Base-by-base conservation (phyloP, 768 basidiomycete genomes). In the Erythrobasidium yunnanense region DNA sequence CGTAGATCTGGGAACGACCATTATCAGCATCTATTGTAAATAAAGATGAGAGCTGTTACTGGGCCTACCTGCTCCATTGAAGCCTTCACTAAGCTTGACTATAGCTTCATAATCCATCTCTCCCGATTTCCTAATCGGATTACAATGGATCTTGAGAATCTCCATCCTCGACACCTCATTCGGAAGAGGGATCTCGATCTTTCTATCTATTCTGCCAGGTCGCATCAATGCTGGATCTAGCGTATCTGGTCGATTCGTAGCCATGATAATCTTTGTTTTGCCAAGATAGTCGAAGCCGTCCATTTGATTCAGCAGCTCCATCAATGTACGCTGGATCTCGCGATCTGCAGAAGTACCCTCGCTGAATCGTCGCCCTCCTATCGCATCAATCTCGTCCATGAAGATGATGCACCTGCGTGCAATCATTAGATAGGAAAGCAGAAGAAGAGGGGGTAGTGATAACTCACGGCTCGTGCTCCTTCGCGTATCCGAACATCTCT, bases 281-380 rank as follows among this genome's bases (percentile, higher is more conserved):
- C 95, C 95, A 29, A 99, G 80, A 17, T 93, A 90, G 77, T 97
- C 95, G 78, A 99, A 99, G 23, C 95, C 95, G 75, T 99, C 95
- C 90, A 99, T 95, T 78, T 97, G 93, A 74, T 97, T 97, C 32
- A 99, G 82, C 25, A 99, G 81, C 90, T 99, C 95, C 95, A 99
- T 99, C 38, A 99, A 78, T 22, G 95, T 99, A 70, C 95, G 82
- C 77, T 99, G 95, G 69, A 99, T 97, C 79, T 99, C 95, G 73
- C 95, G 85, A 78, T 99, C 95, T 13, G 95, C 93, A 76, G 87
- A 89, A 2, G 93, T 96, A 30, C 95, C 93, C 76, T 99, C 95
- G 3, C 87, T 88, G 82, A 87, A 87, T 47, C 86, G 78, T 67
- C 87, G 78, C 1, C 95, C 93, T 71, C 95, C 95, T 68, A 97